phyloP scores from a whole-genome alignment of 768 basidiomycete genomes.

The Erythrobasidium yunnanense region DNA sequence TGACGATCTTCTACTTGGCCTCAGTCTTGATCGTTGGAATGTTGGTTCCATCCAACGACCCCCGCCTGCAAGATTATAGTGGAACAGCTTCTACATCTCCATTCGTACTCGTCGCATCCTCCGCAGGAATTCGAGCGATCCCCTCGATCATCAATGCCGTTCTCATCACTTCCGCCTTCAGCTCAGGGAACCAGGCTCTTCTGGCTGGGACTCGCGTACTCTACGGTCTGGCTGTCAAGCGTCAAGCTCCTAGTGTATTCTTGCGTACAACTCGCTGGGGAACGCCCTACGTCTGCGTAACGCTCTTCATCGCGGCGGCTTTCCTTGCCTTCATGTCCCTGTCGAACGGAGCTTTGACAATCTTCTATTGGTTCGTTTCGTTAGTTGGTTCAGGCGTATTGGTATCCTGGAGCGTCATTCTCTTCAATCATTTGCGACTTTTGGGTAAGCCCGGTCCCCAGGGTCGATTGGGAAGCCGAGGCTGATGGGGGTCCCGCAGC shows the following conservation, averaged over 20 bases:
- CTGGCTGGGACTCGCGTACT: conserved; percentile 69
- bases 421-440: no score
- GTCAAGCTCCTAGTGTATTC: conserved; percentile 76
- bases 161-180: conserved; percentile 48
- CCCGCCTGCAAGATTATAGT: background rate
- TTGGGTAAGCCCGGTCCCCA: no score
- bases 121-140: conserved; percentile 72
- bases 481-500: no score
- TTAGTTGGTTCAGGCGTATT: no score
- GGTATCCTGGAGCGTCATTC: no score
- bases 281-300: conserved; percentile 14
- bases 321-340: no score
- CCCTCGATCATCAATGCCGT: conserved; percentile 55
- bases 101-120: conserved; percentile 39
- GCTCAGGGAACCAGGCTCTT: conserved; percentile 50
- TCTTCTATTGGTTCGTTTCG: no score
- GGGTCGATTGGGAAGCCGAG: no score
- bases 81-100: conserved; percentile 58
- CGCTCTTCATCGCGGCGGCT: no score
- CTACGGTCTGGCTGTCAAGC: conserved; percentile 67
- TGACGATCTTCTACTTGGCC: conserved; percentile 4
- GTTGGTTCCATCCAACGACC: conserved; percentile 40
- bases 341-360: no score
- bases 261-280: conserved; percentile 45
- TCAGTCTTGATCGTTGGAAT: conserved; percentile 42